A percentile compares a stretch with the other conserved stretches of the same genome.
These are phyloP conservation scores for Takashimella koratensis DNA, from an alignment of 1,284 basidiomycete species.

Conservation along the genomic window DNA sequence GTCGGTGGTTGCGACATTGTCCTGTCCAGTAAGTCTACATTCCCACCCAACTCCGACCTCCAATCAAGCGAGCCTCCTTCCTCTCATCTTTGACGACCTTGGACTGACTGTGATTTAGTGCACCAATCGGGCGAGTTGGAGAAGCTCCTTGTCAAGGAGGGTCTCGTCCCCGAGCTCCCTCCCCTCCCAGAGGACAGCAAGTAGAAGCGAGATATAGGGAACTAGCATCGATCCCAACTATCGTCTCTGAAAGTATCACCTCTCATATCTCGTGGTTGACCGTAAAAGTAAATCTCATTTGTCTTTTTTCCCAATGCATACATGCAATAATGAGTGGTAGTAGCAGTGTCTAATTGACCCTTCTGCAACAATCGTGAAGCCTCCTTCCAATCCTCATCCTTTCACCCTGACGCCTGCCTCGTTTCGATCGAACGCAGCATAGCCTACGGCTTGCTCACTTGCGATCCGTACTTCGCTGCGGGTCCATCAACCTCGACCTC, in stretches of 20 bases:
- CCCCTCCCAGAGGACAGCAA: slow-evolving; percentile 26
- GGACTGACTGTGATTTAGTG: slow-evolving; percentile 56
- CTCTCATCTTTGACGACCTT: too few species aligned
- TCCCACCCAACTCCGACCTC: too few species aligned
- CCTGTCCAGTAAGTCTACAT: slow-evolving; percentile 81
- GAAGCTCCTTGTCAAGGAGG: slow-evolving; percentile 68
- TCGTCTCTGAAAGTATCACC: not conserved
- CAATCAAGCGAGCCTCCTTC: not conserved
- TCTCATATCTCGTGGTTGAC: not conserved
- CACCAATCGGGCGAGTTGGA: slow-evolving; percentile 95
- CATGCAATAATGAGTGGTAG: not conserved
- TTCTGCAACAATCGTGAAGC: too few species aligned
- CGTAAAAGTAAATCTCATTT: slow-evolving; percentile 7
- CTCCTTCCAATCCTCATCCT: too few species aligned
- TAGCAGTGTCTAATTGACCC: not conserved
- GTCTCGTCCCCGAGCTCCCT: slow-evolving; percentile 58
- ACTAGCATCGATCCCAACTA: not conserved
- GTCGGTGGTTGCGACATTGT: slow-evolving; percentile 96
- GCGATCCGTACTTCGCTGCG: slow-evolving; percentile 51
- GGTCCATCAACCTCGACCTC: slow-evolving; percentile 63
- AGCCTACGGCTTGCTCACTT: slow-evolving; percentile 51
- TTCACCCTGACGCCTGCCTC: too few species aligned
- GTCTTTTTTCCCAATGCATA: slow-evolving; percentile 6
- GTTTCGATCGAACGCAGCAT: too few species aligned
- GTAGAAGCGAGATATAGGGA: not conserved